phyloP scores from a whole-genome alignment of 1,284 basidiomycete species.

The Puccinia triticina region DNA sequence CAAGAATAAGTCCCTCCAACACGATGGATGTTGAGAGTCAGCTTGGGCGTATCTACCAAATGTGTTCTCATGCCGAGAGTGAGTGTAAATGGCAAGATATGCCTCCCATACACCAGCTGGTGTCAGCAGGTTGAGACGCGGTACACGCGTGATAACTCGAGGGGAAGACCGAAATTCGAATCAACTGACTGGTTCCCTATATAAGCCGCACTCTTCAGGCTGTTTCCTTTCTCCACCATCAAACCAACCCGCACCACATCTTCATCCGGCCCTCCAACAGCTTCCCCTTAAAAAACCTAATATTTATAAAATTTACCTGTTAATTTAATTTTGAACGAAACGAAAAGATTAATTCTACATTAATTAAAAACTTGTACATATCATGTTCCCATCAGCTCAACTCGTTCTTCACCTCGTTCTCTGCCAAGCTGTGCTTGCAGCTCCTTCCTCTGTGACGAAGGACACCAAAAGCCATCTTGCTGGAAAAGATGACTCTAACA shows the following conservation, averaged over 20 bases:
- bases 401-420: not conserved
- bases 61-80: too few species aligned
- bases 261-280: not conserved
- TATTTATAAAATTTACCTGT: not conserved
- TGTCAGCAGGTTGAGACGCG: too few species aligned
- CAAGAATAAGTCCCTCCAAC: too few species aligned
- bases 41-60: too few species aligned
- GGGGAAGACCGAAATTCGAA: too few species aligned
- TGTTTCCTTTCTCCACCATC: not conserved
- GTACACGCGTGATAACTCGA: too few species aligned
- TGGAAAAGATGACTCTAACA: not conserved
- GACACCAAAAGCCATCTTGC: not conserved
- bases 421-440: not conserved
- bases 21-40: too few species aligned
- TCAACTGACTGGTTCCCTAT: not conserved
- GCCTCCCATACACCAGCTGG: too few species aligned
- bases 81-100: too few species aligned
- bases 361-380: not conserved
- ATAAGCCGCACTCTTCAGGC: not conserved
- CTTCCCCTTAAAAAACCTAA: not conserved
- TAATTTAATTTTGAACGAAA: not conserved
- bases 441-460: not conserved
- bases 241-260: not conserved
- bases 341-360: not conserved
- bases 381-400: not conserved